A percentile compares a stretch with the other conserved stretches of the same genome.
Conservation (phyloP, 345 rosid genomes). For the Aegle marmelos region DNA sequence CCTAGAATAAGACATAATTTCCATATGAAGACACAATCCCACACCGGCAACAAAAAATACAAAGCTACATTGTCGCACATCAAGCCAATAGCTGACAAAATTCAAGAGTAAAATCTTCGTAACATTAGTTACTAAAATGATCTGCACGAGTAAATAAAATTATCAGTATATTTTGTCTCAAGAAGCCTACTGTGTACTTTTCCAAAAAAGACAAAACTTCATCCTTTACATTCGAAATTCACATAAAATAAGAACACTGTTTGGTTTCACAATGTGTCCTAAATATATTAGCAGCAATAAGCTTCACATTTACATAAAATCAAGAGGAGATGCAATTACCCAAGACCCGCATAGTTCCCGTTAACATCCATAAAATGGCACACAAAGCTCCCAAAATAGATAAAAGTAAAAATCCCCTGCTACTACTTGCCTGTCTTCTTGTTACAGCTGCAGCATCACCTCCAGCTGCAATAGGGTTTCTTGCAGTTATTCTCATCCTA, state of each 20-base stretch:
- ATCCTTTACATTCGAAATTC: slow-evolving; percentile 6
- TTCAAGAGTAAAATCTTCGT: neutral
- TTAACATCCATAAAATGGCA: slow-evolving; percentile 60
- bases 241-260: neutral
- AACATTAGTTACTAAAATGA: neutral
- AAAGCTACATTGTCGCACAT: neutral
- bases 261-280: neutral
- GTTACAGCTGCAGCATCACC: slow-evolving; percentile 20
- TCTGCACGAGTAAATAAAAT: neutral
- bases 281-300: neutral
- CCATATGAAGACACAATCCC: neutral
- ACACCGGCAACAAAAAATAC: neutral
- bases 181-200: no score
- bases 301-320: slow-evolving; percentile 8
- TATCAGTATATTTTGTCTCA: no score
- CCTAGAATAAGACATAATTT: neutral
- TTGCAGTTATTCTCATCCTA: slow-evolving; percentile 38
- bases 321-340: slow-evolving; percentile 33
- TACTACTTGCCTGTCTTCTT: slow-evolving; percentile 30
- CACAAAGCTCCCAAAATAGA: slow-evolving; percentile 58
- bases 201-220: neutral
- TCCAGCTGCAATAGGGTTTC: slow-evolving; percentile 20
- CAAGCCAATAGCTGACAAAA: neutral
- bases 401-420: slow-evolving; percentile 41
- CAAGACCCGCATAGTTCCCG: slow-evolving; percentile 48